These are phyloP conservation scores for Penicillium sp. DNA, from an alignment of 2,329 filamentous ascomycete species.

Conservation along the genomic window DNA sequence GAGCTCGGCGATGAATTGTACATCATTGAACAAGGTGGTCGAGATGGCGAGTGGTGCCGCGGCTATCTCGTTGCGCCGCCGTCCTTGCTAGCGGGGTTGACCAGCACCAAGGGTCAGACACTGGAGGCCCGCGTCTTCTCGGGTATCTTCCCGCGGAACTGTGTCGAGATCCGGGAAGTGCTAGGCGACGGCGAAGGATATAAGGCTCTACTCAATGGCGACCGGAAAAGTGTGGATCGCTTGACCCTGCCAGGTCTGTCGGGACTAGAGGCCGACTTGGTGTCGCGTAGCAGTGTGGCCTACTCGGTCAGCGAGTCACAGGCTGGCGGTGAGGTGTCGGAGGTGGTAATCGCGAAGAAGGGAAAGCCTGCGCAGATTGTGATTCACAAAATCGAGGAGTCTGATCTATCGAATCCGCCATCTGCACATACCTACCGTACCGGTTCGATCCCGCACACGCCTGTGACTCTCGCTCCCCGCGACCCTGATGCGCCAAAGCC, in stretches of 20 bases:
- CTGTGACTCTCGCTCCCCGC: slow-evolving; percentile 48
- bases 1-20: slow-evolving; percentile 98
- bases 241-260: slow-evolving; percentile 27
- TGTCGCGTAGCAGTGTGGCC: slow-evolving; percentile 33
- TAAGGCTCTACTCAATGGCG: slow-evolving; percentile 39
- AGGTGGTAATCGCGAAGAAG: slow-evolving; percentile 43
- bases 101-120: slow-evolving; percentile 86
- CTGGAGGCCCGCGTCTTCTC: slow-evolving; percentile 96
- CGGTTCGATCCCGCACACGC: slow-evolving; percentile 40
- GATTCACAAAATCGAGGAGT: slow-evolving; percentile 43
- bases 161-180: slow-evolving; percentile 91
- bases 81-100: slow-evolving; percentile 87
- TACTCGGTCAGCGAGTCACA: slow-evolving; percentile 35
- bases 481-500: slow-evolving; percentile 71
- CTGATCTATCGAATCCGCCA: slow-evolving; percentile 35
- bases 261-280: slow-evolving; percentile 33
- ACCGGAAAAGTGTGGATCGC: slow-evolving; percentile 41
- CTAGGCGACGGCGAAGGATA: slow-evolving; percentile 70
- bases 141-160: slow-evolving; percentile 94
- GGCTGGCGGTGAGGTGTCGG: slow-evolving; percentile 34
- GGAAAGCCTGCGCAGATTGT: slow-evolving; percentile 47
- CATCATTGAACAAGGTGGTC: slow-evolving; percentile 92
- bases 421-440: slow-evolving; percentile 36
- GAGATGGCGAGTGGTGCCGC: slow-evolving; percentile 85
- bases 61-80: slow-evolving; percentile 95